Base-by-base conservation (phyloP, 2,329 filamentous ascomycete genomes). In the Periconia sp. region DNA sequence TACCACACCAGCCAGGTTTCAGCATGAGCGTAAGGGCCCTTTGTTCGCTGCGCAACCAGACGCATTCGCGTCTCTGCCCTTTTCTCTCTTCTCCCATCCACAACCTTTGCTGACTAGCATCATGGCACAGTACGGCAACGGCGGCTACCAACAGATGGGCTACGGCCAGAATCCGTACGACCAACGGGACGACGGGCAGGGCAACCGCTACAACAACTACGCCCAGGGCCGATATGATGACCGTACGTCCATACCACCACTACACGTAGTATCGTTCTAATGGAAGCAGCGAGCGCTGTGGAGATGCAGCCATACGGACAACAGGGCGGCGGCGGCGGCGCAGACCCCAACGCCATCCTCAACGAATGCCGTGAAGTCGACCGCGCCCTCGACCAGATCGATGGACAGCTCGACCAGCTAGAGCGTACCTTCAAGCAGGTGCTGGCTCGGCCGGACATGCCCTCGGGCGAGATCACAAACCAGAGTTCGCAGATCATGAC, bases 311-410 rank as follows among this genome's bases (percentile, higher is more conserved):
- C 86, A 10, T 78, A 88, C 51, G 35, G 57, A 34, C 49, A 56
- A 31, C 39, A 38, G 40, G 30, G 25, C 12, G 19, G 40, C 26
- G 42, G 56, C 13, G 56, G 48, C 44, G 58, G 54, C 52, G 60
- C 59, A 30, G 60, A 91, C 68, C 84, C 87, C 30, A 91, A 89
- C 66, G 82, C 82, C 43, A 87, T 95, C 56, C 80, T 96, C 47
- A 89, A 95, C 73, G 87, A 94, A 69, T 94, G 89, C 73, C 82
- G 84, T 46, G 84, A 89, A 32, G 87, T 96, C 66, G 87, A 91
- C 68, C 78, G 82, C 46, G 87, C 85, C 29, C 88, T 96, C 61
- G 81, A 88, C 50, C 78, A 84, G 45, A 83, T 96, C 61, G 84
- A 91, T 62, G 73, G 74, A 50, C 88, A 88, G 59, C 81, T 95